These are phyloP conservation scores for Colletotrichum siamense DNA, from an alignment of 2,329 filamentous ascomycete species.

Conservation along the genomic window DNA sequence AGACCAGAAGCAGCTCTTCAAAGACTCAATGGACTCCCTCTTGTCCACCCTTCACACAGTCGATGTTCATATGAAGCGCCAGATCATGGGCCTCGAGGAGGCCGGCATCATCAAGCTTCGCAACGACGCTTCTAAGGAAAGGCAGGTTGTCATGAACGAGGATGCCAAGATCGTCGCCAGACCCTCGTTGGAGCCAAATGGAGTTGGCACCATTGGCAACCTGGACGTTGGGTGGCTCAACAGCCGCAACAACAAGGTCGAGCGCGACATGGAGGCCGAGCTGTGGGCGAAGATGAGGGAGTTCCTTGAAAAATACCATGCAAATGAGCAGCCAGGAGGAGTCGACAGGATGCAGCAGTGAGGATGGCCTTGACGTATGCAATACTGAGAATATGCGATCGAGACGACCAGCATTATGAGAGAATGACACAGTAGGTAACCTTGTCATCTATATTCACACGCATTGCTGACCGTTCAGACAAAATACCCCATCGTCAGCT, in stretches of 20 bases:
- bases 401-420: not conserved
- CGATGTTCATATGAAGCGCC: slow-evolving; percentile 75
- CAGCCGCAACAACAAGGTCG: slow-evolving; percentile 81
- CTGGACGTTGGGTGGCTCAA: slow-evolving; percentile 92
- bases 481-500: not conserved
- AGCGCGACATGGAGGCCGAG: slow-evolving; percentile 83
- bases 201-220: slow-evolving; percentile 59
- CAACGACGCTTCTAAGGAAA: slow-evolving; percentile 27
- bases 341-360: slow-evolving; percentile 20
- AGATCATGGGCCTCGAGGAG: slow-evolving; percentile 83
- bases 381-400: not conserved
- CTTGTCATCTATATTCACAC: not conserved
- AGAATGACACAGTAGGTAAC: not conserved
- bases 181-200: slow-evolving; percentile 57
- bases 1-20: slow-evolving; percentile 58
- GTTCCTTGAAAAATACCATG: slow-evolving; percentile 36
- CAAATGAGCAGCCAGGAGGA: not conserved
- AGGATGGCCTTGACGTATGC: rapidly evolving
- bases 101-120: slow-evolving; percentile 71
- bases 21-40: slow-evolving; percentile 68
- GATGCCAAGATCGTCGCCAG: slow-evolving; percentile 28
- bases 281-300: slow-evolving; percentile 62
- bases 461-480: not conserved
- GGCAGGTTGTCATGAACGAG: slow-evolving; percentile 26
- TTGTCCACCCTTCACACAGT: slow-evolving; percentile 76